Evolutionary conservation across 768 basidiomycete genomes (phyloP).

Genomic region (Thelephora aurantiotincta): DNA sequence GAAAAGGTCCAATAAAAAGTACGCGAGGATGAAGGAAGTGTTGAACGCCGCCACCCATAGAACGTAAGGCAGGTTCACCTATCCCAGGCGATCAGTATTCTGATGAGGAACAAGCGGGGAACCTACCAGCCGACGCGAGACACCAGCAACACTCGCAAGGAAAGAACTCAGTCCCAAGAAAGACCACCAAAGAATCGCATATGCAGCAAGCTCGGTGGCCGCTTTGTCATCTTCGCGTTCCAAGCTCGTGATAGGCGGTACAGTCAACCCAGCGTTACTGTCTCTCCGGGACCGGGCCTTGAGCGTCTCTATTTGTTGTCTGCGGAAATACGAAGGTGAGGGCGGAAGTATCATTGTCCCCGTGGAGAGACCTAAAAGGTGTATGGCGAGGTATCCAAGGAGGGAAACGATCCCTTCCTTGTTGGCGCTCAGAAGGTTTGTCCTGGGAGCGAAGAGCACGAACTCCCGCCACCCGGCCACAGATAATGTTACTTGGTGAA

Average conservation of each 20-base stretch:
- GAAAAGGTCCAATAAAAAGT: conserved; percentile 59
- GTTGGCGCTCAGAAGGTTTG: too few species aligned
- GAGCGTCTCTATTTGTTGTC: too few species aligned
- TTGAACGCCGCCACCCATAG: conserved; percentile 88
- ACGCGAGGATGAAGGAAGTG: conserved; percentile 66
- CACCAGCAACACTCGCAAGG: conserved; percentile 20
- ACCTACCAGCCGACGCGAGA: conserved; percentile 54
- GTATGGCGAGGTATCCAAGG: conserved; percentile 74
- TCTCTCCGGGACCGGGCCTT: neutral
- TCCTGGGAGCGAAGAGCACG: too few species aligned
- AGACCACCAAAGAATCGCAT: conserved; percentile 69
- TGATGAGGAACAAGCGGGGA: neutral
- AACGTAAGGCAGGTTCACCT: conserved; percentile 87
- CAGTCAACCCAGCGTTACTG: too few species aligned
- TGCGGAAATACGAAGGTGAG: too few species aligned
- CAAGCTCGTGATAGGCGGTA: too few species aligned
- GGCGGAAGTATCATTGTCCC: conserved; percentile 76
- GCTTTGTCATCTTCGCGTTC: conserved; percentile 62
- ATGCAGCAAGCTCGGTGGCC: conserved; percentile 63
- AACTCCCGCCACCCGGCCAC: conserved; percentile 41
- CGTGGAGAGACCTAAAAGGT: conserved; percentile 70
- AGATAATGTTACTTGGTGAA: conserved; percentile 56
- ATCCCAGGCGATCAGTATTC: neutral
- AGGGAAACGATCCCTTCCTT: conserved; percentile 90
- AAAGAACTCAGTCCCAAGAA: conserved; percentile 27